Conservation (phyloP, 2,329 filamentous ascomycete species). For the Pseudohalonectria lignicola region DNA sequence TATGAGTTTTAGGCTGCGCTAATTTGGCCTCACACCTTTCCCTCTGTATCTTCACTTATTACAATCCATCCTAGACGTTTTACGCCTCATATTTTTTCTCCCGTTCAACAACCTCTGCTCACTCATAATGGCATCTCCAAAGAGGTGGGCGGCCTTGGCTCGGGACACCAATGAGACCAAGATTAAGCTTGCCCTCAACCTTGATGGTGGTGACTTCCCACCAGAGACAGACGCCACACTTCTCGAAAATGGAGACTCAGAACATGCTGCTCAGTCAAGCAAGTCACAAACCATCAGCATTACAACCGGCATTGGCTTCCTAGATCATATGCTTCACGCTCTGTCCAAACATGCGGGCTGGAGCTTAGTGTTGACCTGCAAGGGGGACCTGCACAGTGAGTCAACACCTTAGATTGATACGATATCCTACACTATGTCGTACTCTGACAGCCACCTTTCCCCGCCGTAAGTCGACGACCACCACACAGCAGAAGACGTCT, state of each 20-base stretch:
- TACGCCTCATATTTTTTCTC: no score
- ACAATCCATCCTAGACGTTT: no score
- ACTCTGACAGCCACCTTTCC: neutral
- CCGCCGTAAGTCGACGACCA: slow-evolving; percentile 75
- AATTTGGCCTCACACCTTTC: no score
- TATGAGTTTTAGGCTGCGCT: no score
- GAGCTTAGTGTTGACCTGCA: slow-evolving; percentile 73
- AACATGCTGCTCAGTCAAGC: slow-evolving; percentile 76
- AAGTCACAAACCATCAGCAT: slow-evolving; percentile 78
- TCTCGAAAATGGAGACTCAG: slow-evolving; percentile 35
- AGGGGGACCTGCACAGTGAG: slow-evolving; percentile 84
- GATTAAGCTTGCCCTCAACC: slow-evolving; percentile 82
- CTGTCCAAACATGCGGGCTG: slow-evolving; percentile 92
- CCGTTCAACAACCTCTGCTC: neutral
- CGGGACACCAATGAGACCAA: slow-evolving; percentile 98
- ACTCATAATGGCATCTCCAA: neutral
- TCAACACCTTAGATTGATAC: slow-evolving; percentile 10
- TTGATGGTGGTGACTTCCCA: slow-evolving; percentile 78
- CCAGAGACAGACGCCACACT: slow-evolving; percentile 49
- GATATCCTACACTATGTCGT: no score
- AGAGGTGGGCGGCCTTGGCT: slow-evolving; percentile 61
- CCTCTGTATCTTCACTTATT: no score
- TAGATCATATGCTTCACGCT: slow-evolving; percentile 98
- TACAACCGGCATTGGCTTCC: slow-evolving; percentile 90
- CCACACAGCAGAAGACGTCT: slow-evolving; percentile 94